A percentile compares a stretch with the other conserved stretches of the same genome.
phyloP scores from a whole-genome alignment of 192 early-diverging fungal genomes.

The Kappamyces sp. region DNA sequence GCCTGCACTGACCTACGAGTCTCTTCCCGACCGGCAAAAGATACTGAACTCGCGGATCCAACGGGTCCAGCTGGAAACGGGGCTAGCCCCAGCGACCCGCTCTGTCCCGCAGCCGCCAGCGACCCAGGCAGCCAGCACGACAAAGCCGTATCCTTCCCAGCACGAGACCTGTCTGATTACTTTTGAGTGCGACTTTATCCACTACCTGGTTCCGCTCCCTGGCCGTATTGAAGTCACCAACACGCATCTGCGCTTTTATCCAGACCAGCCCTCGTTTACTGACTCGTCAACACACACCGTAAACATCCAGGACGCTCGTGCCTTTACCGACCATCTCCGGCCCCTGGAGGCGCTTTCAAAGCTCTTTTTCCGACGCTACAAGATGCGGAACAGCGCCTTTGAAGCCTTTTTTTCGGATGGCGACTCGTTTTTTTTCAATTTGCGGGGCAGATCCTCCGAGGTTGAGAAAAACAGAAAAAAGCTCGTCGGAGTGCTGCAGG shows the following conservation, averaged over 20 bases:
- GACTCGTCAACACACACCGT: no score
- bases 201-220: conserved; percentile 39
- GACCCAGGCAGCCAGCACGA: conserved; percentile 8
- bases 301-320: neutral
- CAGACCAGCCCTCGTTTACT: no score
- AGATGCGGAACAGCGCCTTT: conserved; percentile 61
- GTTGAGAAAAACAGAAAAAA: conserved; percentile 60
- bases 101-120: conserved; percentile 6
- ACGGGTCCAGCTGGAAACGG: conserved; percentile 16
- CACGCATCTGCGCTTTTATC: conserved; percentile 29
- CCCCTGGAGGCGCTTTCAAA: conserved; percentile 25
- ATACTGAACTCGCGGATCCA: neutral
- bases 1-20: neutral
- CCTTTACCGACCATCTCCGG: conserved; percentile 32
- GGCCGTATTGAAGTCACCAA: conserved; percentile 37
- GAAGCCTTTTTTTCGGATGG: conserved; percentile 78
- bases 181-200: conserved; percentile 40
- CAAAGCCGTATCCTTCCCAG: conserved; percentile 18
- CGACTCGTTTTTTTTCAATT: conserved; percentile 63
- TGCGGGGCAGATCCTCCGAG: conserved; percentile 24
- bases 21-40: conserved; percentile 10
- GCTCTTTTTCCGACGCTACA: conserved; percentile 39
- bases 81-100: conserved; percentile 5
- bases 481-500: no score
- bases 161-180: conserved; percentile 23